Percentiles rank a stretch among this genome's conserved stretches.
These are phyloP conservation scores for Prunus armeniaca DNA, from an alignment of 306 rosid genomes.

Conservation along the genomic window DNA sequence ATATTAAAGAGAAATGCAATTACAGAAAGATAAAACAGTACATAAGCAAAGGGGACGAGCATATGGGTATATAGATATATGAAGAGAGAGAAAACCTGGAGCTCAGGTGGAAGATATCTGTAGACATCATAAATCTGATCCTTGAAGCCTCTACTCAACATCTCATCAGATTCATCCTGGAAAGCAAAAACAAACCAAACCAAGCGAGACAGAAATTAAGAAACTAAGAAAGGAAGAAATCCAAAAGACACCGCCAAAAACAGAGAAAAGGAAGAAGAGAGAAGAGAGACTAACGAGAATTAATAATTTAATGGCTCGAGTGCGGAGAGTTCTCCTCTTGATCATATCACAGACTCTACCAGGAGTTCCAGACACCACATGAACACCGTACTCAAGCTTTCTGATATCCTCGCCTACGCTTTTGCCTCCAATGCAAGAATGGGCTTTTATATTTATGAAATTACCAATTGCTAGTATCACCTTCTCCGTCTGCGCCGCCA, in stretches of 20 bases:
- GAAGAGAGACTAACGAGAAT: conserved; percentile 58
- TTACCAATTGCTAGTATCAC: conserved; percentile 91
- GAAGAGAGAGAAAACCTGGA: conserved; percentile 64
- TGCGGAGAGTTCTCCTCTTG: conserved; percentile 91
- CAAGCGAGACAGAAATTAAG: neutral
- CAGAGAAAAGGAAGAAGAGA: neutral
- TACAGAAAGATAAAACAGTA: neutral
- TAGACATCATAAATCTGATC: conserved; percentile 98
- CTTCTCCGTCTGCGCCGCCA: conserved; percentile 93
- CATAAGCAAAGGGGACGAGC: neutral
- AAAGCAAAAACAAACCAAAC: neutral
- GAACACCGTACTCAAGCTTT: conserved; percentile 94
- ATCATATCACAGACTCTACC: conserved; percentile 99
- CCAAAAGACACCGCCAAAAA: neutral
- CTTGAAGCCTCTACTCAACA: conserved; percentile 99
- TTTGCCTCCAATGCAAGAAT: conserved; percentile 91
- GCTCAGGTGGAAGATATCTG: conserved; percentile 97
- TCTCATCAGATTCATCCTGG: conserved; percentile 98
- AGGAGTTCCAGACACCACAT: conserved; percentile 98
- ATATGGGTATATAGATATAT: no score
- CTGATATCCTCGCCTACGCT: conserved; percentile 96
- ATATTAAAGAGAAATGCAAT: neutral
- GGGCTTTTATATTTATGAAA: conserved; percentile 86
- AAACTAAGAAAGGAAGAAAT: neutral
- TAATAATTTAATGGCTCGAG: conserved; percentile 81